Percentiles rank a stretch among this genome's conserved stretches.
Conservation (phyloP, 108 stramenopile genomes). For the Skeletonema tropicum region DNA sequence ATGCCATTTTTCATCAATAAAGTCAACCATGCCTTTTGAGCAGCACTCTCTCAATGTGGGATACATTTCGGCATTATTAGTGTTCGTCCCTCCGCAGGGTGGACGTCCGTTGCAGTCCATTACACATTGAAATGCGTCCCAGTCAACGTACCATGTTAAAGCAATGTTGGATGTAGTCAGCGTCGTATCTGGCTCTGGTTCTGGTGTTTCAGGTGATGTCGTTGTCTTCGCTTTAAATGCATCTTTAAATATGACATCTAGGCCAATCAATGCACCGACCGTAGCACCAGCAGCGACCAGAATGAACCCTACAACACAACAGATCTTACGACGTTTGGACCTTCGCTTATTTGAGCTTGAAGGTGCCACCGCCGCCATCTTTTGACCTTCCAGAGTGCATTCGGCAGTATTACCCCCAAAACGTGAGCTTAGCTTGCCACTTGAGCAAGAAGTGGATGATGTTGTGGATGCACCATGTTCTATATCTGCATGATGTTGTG, state of each 20-base stretch:
- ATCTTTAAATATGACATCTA: not conserved
- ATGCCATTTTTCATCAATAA: conserved; percentile 32
- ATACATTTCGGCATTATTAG: conserved; percentile 12
- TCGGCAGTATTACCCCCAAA: not conserved
- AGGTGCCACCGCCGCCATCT: not conserved
- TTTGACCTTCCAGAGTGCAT: not conserved
- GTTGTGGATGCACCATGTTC: not conserved
- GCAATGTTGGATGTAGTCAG: not conserved
- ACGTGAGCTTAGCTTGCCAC: not conserved
- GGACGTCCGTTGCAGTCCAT: conserved; percentile 3
- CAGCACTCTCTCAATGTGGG: conserved; percentile 25
- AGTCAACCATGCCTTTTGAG: conserved; percentile 14
- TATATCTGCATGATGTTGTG: not conserved
- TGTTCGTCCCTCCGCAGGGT: conserved; percentile 11
- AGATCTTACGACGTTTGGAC: not conserved
- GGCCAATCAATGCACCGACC: not conserved
- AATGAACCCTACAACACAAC: not conserved
- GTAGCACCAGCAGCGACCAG: not conserved
- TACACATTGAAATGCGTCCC: not conserved
- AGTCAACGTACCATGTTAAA: not conserved
- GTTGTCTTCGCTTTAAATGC: not conserved
- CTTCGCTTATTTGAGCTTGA: not conserved
- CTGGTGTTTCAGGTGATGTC: not conserved
- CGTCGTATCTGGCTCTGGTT: not conserved
- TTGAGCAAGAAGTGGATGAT: not conserved